Evolutionary conservation across 1,284 basidiomycete species (phyloP).

Genomic region (Trichosporon coremiiforme): DNA sequence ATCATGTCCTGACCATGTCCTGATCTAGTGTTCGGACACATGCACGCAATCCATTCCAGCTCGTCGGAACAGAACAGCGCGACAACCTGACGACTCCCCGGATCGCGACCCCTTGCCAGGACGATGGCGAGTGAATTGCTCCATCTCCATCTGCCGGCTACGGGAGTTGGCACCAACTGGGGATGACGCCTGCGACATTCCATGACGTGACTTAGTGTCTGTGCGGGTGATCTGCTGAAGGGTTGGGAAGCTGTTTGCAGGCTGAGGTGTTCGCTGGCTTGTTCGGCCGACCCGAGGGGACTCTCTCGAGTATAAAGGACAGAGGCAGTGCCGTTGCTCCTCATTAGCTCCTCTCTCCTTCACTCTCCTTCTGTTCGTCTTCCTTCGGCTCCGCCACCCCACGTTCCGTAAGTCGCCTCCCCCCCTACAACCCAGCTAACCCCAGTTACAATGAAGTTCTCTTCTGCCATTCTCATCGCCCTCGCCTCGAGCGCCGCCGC

Average conservation of each 20-base stretch:
- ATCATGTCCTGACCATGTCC: too few relatives aligned
- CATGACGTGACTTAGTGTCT: not conserved
- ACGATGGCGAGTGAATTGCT: slow-evolving; percentile 2
- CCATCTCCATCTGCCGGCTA: not conserved
- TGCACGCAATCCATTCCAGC: not conserved
- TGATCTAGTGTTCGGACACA: not conserved
- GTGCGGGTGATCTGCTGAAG: too few relatives aligned
- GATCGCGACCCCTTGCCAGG: too few relatives aligned
- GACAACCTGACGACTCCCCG: too few relatives aligned
- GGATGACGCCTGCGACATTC: not conserved
- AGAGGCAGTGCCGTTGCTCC: not conserved
- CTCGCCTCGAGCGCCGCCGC: slow-evolving; percentile 14
- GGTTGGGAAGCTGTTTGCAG: too few relatives aligned
- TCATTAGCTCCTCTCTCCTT: not conserved
- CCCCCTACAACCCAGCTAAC: too few relatives aligned
- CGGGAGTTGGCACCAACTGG: too few relatives aligned
- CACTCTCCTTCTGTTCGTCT: not conserved
- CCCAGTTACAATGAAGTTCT: not conserved
- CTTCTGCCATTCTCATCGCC: slow-evolving; percentile 4
- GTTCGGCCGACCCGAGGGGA: too few relatives aligned
- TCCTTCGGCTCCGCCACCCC: slow-evolving; percentile 2
- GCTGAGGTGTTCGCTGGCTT: not conserved
- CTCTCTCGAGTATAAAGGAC: not conserved
- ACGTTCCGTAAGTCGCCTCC: not conserved
- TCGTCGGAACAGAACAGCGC: too few relatives aligned